phyloP scores from a whole-genome alignment of 2,329 filamentous ascomycete genomes.

The Paraphaeosphaeria minitans region DNA sequence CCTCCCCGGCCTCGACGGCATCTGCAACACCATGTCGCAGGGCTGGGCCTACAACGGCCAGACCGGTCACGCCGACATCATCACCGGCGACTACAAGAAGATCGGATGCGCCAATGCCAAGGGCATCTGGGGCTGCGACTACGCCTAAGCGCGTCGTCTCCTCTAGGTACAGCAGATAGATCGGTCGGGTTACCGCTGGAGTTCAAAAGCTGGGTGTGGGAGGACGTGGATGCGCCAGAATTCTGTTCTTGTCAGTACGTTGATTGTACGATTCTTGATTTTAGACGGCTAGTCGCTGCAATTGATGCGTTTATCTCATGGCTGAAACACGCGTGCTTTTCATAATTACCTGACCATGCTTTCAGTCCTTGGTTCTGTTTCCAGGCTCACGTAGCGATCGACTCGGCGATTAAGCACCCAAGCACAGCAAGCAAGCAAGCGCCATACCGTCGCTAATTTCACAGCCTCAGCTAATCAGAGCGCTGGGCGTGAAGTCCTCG shows the following conservation, averaged over 20 bases:
- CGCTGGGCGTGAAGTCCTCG: neutral
- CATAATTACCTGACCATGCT: neutral
- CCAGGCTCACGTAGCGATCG: neutral
- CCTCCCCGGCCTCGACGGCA: conserved; percentile 30
- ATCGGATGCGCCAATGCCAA: conserved; percentile 32
- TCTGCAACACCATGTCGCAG: conserved; percentile 29
- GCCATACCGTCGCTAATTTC: conserved; percentile 3
- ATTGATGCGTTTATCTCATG: conserved; percentile 16
- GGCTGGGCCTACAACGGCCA: conserved; percentile 39
- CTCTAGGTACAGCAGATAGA: conserved; percentile 11
- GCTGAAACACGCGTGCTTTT: neutral
- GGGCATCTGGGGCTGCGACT: conserved; percentile 41
- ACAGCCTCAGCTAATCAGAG: conserved; percentile 4
- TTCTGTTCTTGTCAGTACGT: conserved; percentile 24
- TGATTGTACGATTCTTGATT: conserved; percentile 29
- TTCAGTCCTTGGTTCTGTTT: neutral
- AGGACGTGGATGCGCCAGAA: conserved; percentile 13
- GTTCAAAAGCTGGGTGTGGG: conserved; percentile 9
- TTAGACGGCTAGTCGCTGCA: conserved; percentile 13
- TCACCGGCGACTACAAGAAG: conserved; percentile 34
- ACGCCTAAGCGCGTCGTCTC: conserved; percentile 26
- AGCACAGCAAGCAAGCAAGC: neutral
- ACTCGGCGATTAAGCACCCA: neutral
- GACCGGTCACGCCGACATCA: conserved; percentile 41
- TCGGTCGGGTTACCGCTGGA: conserved; percentile 17